These are phyloP conservation scores for Blastobotrys americana DNA, from an alignment of 805 yeast genomes.

Conservation along the genomic window DNA sequence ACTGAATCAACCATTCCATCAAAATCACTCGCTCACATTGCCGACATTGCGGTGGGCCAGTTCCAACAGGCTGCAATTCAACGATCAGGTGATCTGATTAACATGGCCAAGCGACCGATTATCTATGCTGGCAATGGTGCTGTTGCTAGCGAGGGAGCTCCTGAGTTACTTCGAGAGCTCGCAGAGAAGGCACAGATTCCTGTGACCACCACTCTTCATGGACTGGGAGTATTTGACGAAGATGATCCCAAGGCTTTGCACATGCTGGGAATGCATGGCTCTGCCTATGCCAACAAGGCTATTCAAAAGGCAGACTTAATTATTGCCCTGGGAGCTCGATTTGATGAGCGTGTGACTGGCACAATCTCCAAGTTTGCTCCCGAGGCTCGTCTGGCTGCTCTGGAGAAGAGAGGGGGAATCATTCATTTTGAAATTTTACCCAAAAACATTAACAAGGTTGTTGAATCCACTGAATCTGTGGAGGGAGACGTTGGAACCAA, in stretches of 20 bases:
- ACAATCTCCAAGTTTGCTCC: conserved; percentile 86
- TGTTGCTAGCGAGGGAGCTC: conserved; percentile 72
- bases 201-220: conserved; percentile 93
- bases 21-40: conserved; percentile 58
- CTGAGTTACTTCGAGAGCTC: conserved; percentile 67
- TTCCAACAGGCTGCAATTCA: conserved; percentile 66
- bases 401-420: conserved; percentile 87
- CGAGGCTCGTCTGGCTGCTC: conserved; percentile 81
- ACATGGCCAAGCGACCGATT: conserved; percentile 79
- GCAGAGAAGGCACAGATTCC: conserved; percentile 90
- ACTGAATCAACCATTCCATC: conserved; percentile 64
- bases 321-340: conserved; percentile 92
- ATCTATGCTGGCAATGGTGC: conserved; percentile 92
- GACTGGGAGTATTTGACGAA: conserved; percentile 91
- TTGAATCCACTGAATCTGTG: conserved; percentile 85
- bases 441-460: conserved; percentile 96
- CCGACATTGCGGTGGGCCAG: conserved; percentile 62
- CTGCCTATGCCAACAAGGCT: conserved; percentile 89
- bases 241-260: conserved; percentile 82
- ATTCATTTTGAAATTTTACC: conserved; percentile 94
- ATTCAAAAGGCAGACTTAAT: conserved; percentile 91
- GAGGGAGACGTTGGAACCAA: conserved; percentile 92
- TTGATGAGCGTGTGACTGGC: conserved; percentile 97
- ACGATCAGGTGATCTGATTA: conserved; percentile 71
- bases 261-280: conserved; percentile 98